Evolutionary conservation across 208 protist species (phyloP).

Genomic region (Blastocrithidia nonstop): DNA sequence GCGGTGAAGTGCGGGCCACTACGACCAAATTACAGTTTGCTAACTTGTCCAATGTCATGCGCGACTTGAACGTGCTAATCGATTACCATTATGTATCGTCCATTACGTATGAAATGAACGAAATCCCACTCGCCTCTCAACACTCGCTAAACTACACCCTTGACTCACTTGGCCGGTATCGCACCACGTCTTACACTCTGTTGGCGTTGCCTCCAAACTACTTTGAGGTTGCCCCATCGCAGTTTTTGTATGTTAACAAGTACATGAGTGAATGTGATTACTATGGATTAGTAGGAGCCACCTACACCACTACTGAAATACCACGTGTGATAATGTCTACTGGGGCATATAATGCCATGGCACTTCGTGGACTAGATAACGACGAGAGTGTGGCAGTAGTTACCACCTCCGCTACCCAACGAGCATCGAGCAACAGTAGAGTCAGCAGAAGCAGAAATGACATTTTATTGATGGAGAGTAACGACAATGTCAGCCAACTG

Average conservation of each 20-base stretch:
- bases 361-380: constrained; percentile 3
- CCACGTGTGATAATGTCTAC: constrained; percentile 27
- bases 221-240: constrained; percentile 23
- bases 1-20: constrained; percentile 25
- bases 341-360: constrained; percentile 7
- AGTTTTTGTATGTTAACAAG: constrained; percentile 15
- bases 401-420: neutral
- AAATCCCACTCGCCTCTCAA: constrained; percentile 1
- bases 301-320: no score
- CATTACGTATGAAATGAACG: neutral
- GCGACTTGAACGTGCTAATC: neutral
- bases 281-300: constrained; percentile 19
- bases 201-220: constrained; percentile 32
- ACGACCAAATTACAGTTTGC: no score
- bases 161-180: constrained; percentile 28
- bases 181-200: constrained; percentile 1
- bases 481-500: neutral
- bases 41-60: no score
- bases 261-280: constrained; percentile 4
- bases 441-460: no score
- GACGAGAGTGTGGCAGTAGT: constrained; percentile 5
- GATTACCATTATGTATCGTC: no score
- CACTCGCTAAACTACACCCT: no score
- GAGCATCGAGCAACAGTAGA: no score
- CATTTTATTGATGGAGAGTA: neutral